These are phyloP conservation scores for Zelonia costaricensis DNA, from an alignment of 208 protist species.

Conservation along the genomic window DNA sequence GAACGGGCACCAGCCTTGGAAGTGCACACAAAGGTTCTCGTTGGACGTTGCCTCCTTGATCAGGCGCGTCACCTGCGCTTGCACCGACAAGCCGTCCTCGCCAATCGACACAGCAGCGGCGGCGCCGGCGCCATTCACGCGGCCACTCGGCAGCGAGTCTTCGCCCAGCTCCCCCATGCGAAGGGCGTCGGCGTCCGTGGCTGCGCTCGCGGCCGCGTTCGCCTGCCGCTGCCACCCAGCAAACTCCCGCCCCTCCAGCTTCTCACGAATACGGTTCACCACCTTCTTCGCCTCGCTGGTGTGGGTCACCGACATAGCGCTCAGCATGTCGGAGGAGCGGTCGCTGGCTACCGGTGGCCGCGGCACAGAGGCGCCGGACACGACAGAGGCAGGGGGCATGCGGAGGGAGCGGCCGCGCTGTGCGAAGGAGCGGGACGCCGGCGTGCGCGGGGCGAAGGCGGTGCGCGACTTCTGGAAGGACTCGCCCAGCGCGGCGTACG, in stretches of 20 bases:
- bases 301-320: slow-evolving; percentile 40
- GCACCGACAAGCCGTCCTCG: slow-evolving; percentile 74
- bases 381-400: slow-evolving; percentile 12
- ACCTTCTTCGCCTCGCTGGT: slow-evolving; percentile 96
- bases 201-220: slow-evolving; percentile 4
- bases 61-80: slow-evolving; percentile 92
- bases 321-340: slow-evolving; percentile 16
- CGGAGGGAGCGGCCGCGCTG: slow-evolving; percentile 18
- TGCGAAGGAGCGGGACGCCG: slow-evolving; percentile 11
- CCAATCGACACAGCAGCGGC: not conserved
- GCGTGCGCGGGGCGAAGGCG: slow-evolving; percentile 27
- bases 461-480: slow-evolving; percentile 39
- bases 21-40: slow-evolving; percentile 99
- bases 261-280: slow-evolving; percentile 96
- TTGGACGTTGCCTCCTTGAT: slow-evolving; percentile 97
- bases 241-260: slow-evolving; percentile 98
- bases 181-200: slow-evolving; percentile 11
- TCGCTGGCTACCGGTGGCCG: slow-evolving; percentile 3
- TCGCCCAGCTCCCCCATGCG: slow-evolving; percentile 2
- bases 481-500: slow-evolving; percentile 41
- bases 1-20: slow-evolving; percentile 99
- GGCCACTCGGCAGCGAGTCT: not conserved
- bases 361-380: not conserved
- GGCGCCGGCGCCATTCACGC: not conserved
- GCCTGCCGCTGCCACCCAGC: slow-evolving; percentile 23